phyloP scores from a whole-genome alignment of 352 stramenopile species.

The Phytopythium cucurbitacearum region DNA sequence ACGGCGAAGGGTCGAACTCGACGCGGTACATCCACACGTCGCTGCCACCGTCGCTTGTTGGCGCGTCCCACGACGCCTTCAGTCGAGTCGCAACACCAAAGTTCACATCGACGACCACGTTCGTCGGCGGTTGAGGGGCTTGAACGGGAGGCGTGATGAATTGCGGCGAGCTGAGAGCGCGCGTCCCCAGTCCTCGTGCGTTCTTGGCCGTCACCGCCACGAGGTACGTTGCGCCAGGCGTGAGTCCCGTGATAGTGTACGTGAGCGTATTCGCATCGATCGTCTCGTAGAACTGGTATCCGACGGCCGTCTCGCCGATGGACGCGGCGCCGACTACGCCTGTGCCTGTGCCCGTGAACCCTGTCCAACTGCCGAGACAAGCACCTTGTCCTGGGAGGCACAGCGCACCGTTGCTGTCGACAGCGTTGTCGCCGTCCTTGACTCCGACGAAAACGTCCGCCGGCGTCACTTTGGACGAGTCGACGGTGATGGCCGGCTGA shows the following conservation, averaged over 20 bases:
- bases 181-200: conserved; percentile 48
- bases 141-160: conserved; percentile 68
- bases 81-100: conserved; percentile 74
- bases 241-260: conserved; percentile 70
- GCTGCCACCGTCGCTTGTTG: conserved; percentile 50
- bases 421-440: conserved; percentile 80
- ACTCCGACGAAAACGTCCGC: conserved; percentile 37
- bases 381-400: conserved; percentile 44
- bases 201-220: conserved; percentile 89
- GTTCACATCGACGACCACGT: conserved; percentile 72
- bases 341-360: conserved; percentile 8
- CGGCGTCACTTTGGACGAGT: conserved; percentile 57
- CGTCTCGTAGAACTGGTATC: conserved; percentile 73
- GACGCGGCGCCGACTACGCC: conserved; percentile 28
- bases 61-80: conserved; percentile 38
- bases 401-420: conserved; percentile 28
- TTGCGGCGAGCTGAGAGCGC: conserved; percentile 29
- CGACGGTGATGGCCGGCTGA: conserved; percentile 36
- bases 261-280: conserved; percentile 45
- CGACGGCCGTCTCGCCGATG: conserved; percentile 46
- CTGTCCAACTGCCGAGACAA: conserved; percentile 47
- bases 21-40: conserved; percentile 71
- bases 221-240: conserved; percentile 75
- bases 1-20: conserved; percentile 65
- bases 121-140: conserved; percentile 59